Evolutionary conservation across 2,329 filamentous ascomycete genomes (phyloP).

Genomic region (Cytospora schulzeri): DNA sequence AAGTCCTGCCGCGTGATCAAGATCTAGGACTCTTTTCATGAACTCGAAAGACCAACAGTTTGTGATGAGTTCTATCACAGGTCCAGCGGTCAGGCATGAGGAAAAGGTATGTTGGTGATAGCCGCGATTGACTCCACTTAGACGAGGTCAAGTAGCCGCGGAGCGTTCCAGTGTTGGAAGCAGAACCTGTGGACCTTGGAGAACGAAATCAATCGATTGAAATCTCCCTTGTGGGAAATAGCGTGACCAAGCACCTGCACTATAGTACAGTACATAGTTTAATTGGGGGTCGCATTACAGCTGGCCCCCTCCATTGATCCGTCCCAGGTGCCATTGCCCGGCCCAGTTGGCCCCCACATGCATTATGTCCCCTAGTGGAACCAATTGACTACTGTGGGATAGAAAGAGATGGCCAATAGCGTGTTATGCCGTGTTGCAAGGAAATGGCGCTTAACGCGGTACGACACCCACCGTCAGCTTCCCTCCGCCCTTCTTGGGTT

Average conservation of each 20-base stretch:
- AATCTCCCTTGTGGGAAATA: neutral
- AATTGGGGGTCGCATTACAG: neutral
- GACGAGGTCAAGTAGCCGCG: neutral
- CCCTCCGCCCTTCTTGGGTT: neutral
- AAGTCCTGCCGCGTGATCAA: neutral
- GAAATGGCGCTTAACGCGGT: conserved; percentile 11
- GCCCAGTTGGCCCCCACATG: neutral
- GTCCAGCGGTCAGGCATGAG: neutral
- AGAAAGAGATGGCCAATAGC: conserved; percentile 19
- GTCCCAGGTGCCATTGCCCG: no score
- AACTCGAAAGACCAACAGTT: neutral
- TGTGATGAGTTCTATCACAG: neutral
- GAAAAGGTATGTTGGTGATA: neutral
- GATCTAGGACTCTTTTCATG: neutral
- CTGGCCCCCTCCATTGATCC: neutral
- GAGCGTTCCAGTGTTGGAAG: neutral
- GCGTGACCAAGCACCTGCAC: neutral
- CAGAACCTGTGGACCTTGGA: no score
- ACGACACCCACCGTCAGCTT: neutral
- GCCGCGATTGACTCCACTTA: neutral
- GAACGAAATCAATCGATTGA: neutral
- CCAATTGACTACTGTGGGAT: neutral
- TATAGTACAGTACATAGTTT: neutral
- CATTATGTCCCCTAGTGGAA: neutral
- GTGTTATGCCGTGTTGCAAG: conserved; percentile 6